Evolutionary conservation across 805 yeast genomes (phyloP).

Genomic region (Kuraishia hungarica): DNA sequence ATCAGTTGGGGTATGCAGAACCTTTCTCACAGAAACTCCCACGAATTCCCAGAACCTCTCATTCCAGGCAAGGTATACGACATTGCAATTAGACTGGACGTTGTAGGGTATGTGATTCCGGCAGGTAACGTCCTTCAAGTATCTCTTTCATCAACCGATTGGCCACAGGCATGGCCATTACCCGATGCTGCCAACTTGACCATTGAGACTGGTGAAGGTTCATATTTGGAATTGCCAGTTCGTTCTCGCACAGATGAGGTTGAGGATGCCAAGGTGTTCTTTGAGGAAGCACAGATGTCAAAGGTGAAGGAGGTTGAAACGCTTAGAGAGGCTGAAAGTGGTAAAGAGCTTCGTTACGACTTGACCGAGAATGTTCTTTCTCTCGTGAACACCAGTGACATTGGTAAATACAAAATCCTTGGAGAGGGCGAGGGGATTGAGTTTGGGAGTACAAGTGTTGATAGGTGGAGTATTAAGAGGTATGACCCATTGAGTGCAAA

Average conservation of each 20-base stretch:
- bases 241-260: background rate
- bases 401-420: slow-evolving; percentile 25
- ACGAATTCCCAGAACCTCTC: slow-evolving; percentile 29
- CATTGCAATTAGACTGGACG: slow-evolving; percentile 27
- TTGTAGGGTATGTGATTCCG: slow-evolving; percentile 25
- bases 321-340: background rate
- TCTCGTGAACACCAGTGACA: slow-evolving; percentile 24
- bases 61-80: slow-evolving; percentile 23
- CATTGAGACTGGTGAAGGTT: background rate
- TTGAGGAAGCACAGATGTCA: background rate
- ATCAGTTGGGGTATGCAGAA: slow-evolving; percentile 38
- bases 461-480: slow-evolving; percentile 26
- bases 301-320: slow-evolving; percentile 3
- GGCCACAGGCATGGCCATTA: slow-evolving; percentile 41
- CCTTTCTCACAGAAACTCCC: slow-evolving; percentile 29
- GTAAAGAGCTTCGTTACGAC: slow-evolving; percentile 18
- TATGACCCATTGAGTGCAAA: slow-evolving; percentile 30
- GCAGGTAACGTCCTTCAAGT: slow-evolving; percentile 30
- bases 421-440: slow-evolving; percentile 26
- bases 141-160: slow-evolving; percentile 34
- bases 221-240: background rate
- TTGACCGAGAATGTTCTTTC: slow-evolving; percentile 25
- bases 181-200: slow-evolving; percentile 28
- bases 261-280: background rate
- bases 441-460: slow-evolving; percentile 31